Evolutionary conservation across 2,329 filamentous ascomycete genomes (phyloP).

Genomic region (Talaromyces funiculosus): DNA sequence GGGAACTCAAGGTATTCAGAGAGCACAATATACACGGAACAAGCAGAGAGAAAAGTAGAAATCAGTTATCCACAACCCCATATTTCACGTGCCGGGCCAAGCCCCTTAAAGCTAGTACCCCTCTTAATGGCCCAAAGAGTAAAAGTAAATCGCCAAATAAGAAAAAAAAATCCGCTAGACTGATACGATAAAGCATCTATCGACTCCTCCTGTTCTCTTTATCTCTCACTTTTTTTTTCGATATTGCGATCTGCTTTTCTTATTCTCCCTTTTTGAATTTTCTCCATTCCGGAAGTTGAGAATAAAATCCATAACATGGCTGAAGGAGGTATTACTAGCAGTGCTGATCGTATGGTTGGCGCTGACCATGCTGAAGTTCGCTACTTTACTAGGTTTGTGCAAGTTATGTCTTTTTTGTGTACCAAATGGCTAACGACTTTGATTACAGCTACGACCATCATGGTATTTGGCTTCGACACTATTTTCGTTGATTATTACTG

Average conservation of each 20-base stretch:
- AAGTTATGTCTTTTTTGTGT: not conserved
- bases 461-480: conserved; percentile 51
- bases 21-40: not conserved
- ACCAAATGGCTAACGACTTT: conserved; percentile 14
- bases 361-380: conserved; percentile 96
- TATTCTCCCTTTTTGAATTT: not conserved
- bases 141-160: not conserved
- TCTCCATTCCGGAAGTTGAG: not conserved
- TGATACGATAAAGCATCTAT: conserved; percentile 7
- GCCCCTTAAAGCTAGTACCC: not conserved
- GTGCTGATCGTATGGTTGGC: conserved; percentile 45
- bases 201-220: not conserved
- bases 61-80: not conserved
- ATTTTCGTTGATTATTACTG: conserved; percentile 12
- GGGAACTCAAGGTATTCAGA: not conserved
- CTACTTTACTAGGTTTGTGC: conserved; percentile 89
- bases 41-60: not conserved
- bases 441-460: conserved; percentile 85
- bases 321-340: conserved; percentile 28
- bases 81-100: conserved; percentile 21
- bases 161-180: conserved; percentile 11
- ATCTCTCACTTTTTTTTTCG: not conserved
- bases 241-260: not conserved
- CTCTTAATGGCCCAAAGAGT: conserved; percentile 14
- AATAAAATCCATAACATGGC: conserved; percentile 1